Conservation (phyloP, 805 yeast genomes). For the Starmerella potacharoeniae region DNA sequence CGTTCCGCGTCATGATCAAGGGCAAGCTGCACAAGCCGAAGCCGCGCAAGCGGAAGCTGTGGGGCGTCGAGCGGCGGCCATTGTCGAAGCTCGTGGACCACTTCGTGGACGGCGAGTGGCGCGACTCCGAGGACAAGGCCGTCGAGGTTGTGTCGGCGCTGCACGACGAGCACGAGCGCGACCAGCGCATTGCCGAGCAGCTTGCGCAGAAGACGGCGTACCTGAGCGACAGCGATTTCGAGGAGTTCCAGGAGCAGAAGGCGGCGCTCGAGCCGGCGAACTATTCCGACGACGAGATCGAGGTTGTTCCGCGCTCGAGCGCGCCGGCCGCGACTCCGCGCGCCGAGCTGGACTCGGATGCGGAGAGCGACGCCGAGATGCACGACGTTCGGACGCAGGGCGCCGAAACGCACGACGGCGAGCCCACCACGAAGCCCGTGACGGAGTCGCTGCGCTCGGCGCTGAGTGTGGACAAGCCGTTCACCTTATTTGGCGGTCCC, state of each 20-base stretch:
- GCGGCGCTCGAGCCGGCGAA: conserved; percentile 24
- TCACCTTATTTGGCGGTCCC: conserved; percentile 35
- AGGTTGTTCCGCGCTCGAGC: conserved; percentile 27
- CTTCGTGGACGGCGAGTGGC: conserved; percentile 62
- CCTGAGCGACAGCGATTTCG: conserved; percentile 25
- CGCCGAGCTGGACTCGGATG: conserved; percentile 20
- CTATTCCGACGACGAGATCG: conserved; percentile 35
- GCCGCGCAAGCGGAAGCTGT: conserved; percentile 63
- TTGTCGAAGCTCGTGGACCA: conserved; percentile 46
- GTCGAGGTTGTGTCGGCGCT: conserved; percentile 42
- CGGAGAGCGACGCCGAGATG: conserved; percentile 19
- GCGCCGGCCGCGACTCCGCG: not conserved
- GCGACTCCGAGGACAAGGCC: conserved; percentile 65
- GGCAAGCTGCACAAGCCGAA: conserved; percentile 49
- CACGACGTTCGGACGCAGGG: not conserved
- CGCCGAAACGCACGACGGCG: not conserved
- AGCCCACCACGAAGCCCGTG: conserved; percentile 2
- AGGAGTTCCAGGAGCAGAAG: conserved; percentile 20
- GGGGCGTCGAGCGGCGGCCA: conserved; percentile 69
- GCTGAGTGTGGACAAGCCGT: conserved; percentile 38
- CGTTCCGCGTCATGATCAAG: conserved; percentile 48
- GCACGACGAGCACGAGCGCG: conserved; percentile 25
- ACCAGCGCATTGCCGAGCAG: conserved; percentile 13
- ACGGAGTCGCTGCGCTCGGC: conserved; percentile 56
- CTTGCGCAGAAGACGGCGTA: conserved; percentile 8